These are phyloP conservation scores for Ascomycota sp. DNA, from an alignment of 2,329 filamentous ascomycete species.

Conservation along the genomic window DNA sequence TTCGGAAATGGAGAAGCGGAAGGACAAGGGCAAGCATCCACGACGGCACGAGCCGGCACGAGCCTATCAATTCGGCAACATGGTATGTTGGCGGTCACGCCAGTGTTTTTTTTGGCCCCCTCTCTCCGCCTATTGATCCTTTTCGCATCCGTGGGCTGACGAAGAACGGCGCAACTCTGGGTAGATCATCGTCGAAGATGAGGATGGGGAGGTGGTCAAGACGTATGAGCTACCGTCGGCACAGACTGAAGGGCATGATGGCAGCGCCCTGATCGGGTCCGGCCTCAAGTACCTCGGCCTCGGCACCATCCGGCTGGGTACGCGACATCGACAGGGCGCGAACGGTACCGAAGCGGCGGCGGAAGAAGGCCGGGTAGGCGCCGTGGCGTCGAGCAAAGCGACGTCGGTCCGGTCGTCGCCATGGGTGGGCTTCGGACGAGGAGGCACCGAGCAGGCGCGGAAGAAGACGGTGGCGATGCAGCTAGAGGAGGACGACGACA, in stretches of 20 bases:
- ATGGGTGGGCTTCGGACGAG: slow-evolving; percentile 27
- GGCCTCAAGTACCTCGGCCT: slow-evolving; percentile 35
- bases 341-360: slow-evolving; percentile 12
- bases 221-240: slow-evolving; percentile 50
- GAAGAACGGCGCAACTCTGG: no score
- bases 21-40: slow-evolving; percentile 38
- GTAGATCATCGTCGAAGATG: slow-evolving; percentile 70
- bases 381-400: slow-evolving; percentile 14
- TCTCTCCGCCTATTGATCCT: not conserved
- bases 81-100: no score
- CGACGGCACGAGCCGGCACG: slow-evolving; percentile 51
- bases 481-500: slow-evolving; percentile 42
- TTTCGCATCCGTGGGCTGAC: no score
- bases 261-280: slow-evolving; percentile 18
- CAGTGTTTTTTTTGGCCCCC: slow-evolving; percentile 5
- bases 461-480: slow-evolving; percentile 20
- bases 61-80: slow-evolving; percentile 73
- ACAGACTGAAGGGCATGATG: slow-evolving; percentile 15
- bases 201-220: slow-evolving; percentile 71
- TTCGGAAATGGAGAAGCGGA: slow-evolving; percentile 41
- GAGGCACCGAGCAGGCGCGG: slow-evolving; percentile 16
- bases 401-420: slow-evolving; percentile 20
- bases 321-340: no score
- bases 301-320: no score
- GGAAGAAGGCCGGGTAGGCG: slow-evolving; percentile 12